Conservation (phyloP, 2,329 filamentous ascomycete species). For the Eutypa lata region DNA sequence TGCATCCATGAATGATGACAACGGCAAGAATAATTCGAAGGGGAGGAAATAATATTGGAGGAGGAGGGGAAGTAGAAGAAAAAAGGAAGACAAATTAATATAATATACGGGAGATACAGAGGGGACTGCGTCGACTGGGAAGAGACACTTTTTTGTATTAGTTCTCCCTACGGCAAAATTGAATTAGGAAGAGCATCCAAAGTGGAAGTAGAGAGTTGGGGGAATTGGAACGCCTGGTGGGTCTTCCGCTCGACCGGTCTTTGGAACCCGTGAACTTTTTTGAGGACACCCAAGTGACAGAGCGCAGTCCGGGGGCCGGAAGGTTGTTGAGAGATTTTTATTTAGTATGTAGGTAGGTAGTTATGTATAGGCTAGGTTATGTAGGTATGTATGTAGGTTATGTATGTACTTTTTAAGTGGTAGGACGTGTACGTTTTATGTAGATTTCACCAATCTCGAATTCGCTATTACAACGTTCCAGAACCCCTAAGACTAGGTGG, state of each 20-base stretch:
- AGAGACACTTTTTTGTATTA: not conserved
- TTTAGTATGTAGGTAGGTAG: too few species aligned
- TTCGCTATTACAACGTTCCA: too few species aligned
- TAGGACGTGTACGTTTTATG: too few species aligned
- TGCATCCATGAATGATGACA: too few species aligned
- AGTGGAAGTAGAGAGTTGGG: not conserved
- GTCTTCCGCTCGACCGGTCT: not conserved
- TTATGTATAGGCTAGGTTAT: too few species aligned
- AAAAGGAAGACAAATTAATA: too few species aligned
- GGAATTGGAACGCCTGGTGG: not conserved
- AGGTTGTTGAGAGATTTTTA: not conserved
- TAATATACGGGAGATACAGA: not conserved
- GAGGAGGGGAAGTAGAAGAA: not conserved
- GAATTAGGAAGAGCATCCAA: not conserved
- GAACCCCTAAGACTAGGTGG: too few species aligned
- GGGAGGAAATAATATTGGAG: not conserved
- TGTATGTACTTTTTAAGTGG: too few species aligned
- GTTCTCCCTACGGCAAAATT: not conserved
- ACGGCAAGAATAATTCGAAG: not conserved
- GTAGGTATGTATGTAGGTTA: too few species aligned
- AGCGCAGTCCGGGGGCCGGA: too few species aligned
- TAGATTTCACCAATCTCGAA: too few species aligned
- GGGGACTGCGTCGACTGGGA: not conserved
- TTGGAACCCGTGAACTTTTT: not conserved
- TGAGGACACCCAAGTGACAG: too few species aligned